These are phyloP conservation scores for Murraya paniculata DNA, from an alignment of 345 rosid genomes.

Conservation along the genomic window DNA sequence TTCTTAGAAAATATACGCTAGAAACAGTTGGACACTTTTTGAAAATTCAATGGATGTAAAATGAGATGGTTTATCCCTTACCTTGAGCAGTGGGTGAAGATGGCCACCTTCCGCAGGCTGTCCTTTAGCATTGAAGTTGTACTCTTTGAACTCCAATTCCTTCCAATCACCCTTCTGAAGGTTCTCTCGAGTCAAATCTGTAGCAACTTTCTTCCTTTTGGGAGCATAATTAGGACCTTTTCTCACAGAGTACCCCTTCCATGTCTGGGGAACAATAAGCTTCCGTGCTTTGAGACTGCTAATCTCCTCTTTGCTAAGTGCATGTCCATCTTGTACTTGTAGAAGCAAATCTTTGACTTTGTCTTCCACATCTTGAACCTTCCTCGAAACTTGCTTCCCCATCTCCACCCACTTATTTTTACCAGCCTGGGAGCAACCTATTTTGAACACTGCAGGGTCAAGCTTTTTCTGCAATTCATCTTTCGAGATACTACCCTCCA, in stretches of 20 bases:
- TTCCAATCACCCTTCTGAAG: slow-evolving; percentile 84
- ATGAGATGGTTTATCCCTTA: slow-evolving; percentile 26
- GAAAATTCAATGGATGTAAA: neutral
- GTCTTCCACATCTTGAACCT: slow-evolving; percentile 89
- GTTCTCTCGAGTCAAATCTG: slow-evolving; percentile 92
- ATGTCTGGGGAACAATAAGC: slow-evolving; percentile 60
- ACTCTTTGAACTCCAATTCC: slow-evolving; percentile 83
- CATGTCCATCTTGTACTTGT: slow-evolving; percentile 56
- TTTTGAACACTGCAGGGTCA: slow-evolving; percentile 56
- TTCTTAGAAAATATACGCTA: neutral
- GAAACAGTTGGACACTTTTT: slow-evolving; percentile 2
- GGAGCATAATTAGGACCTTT: slow-evolving; percentile 89
- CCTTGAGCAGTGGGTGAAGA: slow-evolving; percentile 96
- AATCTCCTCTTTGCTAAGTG: slow-evolving; percentile 50
- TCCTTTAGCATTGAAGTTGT: slow-evolving; percentile 90
- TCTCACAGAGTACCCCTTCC: slow-evolving; percentile 79
- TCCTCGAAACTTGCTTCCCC: slow-evolving; percentile 81
- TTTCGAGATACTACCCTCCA: slow-evolving; percentile 60
- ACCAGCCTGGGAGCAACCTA: slow-evolving; percentile 75
- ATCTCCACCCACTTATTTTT: slow-evolving; percentile 88
- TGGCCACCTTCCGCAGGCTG: slow-evolving; percentile 81
- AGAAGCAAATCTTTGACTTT: slow-evolving; percentile 62
- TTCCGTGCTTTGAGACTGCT: slow-evolving; percentile 72
- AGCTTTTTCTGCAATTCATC: slow-evolving; percentile 81
- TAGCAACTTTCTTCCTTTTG: slow-evolving; percentile 62